Evolutionary conservation across 2,329 filamentous ascomycete species (phyloP), one percentile per base, ranked within the genome.

Genomic region (Aspergillus ochraceoroseus): DNA sequence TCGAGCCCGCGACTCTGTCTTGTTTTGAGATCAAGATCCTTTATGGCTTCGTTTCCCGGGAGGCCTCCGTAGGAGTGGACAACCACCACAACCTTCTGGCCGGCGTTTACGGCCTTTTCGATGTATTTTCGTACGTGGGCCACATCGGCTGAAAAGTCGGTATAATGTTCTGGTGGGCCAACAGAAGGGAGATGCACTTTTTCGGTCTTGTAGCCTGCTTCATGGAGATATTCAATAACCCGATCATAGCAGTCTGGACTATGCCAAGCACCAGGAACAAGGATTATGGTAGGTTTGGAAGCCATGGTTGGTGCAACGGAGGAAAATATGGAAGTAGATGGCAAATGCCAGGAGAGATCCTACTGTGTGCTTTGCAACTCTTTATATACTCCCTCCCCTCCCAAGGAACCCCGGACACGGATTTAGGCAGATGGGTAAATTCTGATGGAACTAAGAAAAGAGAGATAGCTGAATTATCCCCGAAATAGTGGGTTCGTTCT

Each of bases 221-320:
- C 12, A 3, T 39, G 25, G 27, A 43, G 41, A 25, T 13, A 8
- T 15, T 22, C 31, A 25, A 26, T 12, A 15, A 28, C 25, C 7
- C 27, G 13, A 14, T 13, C 12, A 20, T 29, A 39, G n/a, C 22
- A 39, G 17, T 28, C 14, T 3, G 35, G 29, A 9, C 12, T 39
- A 25, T 43, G 41, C 41, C 41, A 43, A 11, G 30, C 41, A 9
- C 41, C 41, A 5, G 41, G 41, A 7, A 43, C 31, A 11, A 43
- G 39, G 25, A 33, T 15, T 14, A 42, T 31, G 8, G 29, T 37
- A 1, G 33, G 20, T 15, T 33, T n/a, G n/a, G n/a, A n/a, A n/a
- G n/a, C n/a, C n/a, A n/a, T n/a, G n/a, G n/a, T n/a, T n/a, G n/a
- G n/a, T n/a, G n/a, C n/a, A n/a, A n/a, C n/a, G n/a, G n/a, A n/a